phyloP scores from a whole-genome alignment of 2,329 filamentous ascomycete genomes.

The Trichoderma gracile region DNA sequence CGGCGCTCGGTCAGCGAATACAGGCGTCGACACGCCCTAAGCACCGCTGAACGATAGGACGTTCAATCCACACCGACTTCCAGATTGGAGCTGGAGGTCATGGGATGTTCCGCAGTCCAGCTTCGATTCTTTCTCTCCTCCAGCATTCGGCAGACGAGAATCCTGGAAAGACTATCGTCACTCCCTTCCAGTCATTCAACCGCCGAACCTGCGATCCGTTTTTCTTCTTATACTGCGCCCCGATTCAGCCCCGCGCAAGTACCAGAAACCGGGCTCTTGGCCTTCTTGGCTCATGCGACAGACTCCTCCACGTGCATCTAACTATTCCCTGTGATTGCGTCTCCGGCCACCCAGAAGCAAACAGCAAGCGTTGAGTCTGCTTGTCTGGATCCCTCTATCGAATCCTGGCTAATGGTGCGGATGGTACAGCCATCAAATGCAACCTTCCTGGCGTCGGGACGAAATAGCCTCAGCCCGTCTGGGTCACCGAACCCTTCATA shows the following conservation, averaged over 20 bases:
- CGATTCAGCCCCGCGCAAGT: background rate
- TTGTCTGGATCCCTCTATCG: background rate
- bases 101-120: too few relatives aligned
- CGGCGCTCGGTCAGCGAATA: background rate
- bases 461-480: background rate
- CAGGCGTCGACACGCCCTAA: background rate
- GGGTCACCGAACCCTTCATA: background rate
- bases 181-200: background rate
- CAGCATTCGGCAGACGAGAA: background rate
- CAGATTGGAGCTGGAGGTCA: too few relatives aligned
- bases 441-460: background rate
- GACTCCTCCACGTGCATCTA: conserved; percentile 12
- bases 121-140: background rate
- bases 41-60: background rate
- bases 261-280: conserved; percentile 1
- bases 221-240: background rate
- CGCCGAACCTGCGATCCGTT: background rate
- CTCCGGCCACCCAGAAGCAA: background rate
- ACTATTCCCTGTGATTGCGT: background rate
- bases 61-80: background rate
- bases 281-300: conserved; percentile 6
- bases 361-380: background rate
- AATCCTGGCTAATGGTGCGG: background rate
- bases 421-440: background rate
- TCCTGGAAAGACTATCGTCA: too few relatives aligned